These are phyloP conservation scores for Picochlorum costavermella DNA, from an alignment of 139 green algal genomes.

Conservation along the genomic window DNA sequence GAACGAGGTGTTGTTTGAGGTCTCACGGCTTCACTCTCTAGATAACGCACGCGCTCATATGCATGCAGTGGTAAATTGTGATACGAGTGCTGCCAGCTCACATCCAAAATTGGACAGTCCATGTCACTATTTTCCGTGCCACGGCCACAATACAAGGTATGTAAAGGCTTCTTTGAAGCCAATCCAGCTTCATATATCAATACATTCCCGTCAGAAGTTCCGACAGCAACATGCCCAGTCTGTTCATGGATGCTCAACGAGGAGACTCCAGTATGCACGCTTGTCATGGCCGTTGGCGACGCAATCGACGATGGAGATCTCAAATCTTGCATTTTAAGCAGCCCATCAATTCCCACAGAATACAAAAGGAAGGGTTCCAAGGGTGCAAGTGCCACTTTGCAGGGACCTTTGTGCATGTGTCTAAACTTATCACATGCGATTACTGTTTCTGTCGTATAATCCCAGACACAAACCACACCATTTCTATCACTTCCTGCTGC, in stretches of 20 bases:
- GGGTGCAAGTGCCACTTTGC: constrained; percentile 11
- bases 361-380: constrained; percentile 9
- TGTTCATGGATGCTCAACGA: constrained; percentile 23
- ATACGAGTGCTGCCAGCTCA: constrained; percentile 29
- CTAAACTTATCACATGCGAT: constrained; percentile 1
- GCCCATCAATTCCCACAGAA: not conserved
- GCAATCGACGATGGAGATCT: not conserved
- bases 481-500: constrained; percentile 4
- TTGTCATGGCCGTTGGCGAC: not conserved
- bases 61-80: constrained; percentile 1
- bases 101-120: constrained; percentile 6
- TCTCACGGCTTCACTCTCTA: not conserved
- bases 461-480: constrained; percentile 22
- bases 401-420: constrained; percentile 9
- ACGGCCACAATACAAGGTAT: not conserved
- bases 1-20: no score
- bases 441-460: constrained; percentile 5
- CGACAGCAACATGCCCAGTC: constrained; percentile 12
- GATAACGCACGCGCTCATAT: not conserved
- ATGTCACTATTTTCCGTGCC: not conserved
- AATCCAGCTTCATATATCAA: constrained; percentile 22
- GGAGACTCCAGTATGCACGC: not conserved
- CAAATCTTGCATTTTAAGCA: constrained; percentile 14
- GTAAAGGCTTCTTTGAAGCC: not conserved
- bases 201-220: constrained; percentile 18